These are phyloP conservation scores for Arachis stenosperma DNA, from an alignment of 306 rosid genomes.

Conservation along the genomic window DNA sequence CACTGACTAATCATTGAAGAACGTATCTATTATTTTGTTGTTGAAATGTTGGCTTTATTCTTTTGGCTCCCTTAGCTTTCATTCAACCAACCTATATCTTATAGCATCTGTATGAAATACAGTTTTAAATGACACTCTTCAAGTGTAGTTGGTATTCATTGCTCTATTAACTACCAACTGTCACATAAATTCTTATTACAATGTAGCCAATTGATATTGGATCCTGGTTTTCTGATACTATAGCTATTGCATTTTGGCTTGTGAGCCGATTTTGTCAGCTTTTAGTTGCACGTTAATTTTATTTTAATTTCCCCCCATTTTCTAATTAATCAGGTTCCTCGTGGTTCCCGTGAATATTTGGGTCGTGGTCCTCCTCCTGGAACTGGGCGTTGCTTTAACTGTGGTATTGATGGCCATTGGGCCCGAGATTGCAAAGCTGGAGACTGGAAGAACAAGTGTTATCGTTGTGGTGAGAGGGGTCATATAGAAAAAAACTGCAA, in stretches of 20 bases:
- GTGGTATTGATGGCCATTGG: slow-evolving; percentile 81
- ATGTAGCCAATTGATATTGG: background rate
- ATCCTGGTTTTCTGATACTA: background rate
- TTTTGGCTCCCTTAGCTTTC: background rate
- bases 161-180: background rate
- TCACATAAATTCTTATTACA: slow-evolving; percentile 2
- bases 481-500: slow-evolving; percentile 73
- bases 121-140: background rate
- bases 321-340: slow-evolving; percentile 50
- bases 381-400: slow-evolving; percentile 75
- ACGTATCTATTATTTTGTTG: background rate
- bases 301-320: background rate
- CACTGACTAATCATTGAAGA: background rate
- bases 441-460: slow-evolving; percentile 80
- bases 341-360: slow-evolving; percentile 62
- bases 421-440: slow-evolving; percentile 84
- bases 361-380: slow-evolving; percentile 82
- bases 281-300: background rate
- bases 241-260: background rate
- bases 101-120: too few relatives aligned
- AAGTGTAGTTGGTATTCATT: background rate
- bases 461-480: slow-evolving; percentile 81
- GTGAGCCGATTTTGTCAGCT: background rate
- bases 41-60: background rate
- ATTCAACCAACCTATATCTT: background rate